These are phyloP conservation scores for Hypomyces perniciosus DNA, from an alignment of 2,329 filamentous ascomycete species.

Conservation along the genomic window DNA sequence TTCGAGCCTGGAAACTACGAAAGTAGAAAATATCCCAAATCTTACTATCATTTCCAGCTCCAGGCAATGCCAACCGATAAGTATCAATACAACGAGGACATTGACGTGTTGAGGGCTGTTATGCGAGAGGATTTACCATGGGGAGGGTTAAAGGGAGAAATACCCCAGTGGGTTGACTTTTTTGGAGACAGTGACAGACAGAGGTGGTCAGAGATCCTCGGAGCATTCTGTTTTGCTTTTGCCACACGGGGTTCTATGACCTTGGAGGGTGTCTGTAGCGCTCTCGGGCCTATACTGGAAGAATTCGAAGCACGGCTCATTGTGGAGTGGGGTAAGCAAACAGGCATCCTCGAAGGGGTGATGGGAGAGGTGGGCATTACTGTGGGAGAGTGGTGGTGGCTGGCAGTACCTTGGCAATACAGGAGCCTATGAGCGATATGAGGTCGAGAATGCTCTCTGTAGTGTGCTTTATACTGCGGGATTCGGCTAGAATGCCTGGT, in stretches of 20 bases:
- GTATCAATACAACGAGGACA: constrained; percentile 52
- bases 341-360: constrained; percentile 44
- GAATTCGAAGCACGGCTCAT: constrained; percentile 56
- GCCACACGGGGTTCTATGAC: constrained; percentile 56
- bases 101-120: constrained; percentile 35
- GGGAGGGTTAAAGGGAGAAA: constrained; percentile 37
- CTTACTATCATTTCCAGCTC: constrained; percentile 59
- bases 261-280: constrained; percentile 45
- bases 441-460: not conserved
- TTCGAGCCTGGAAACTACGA: constrained; percentile 68
- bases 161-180: constrained; percentile 70
- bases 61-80: constrained; percentile 55
- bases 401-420: constrained; percentile 37
- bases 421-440: not conserved
- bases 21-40: constrained; percentile 60
- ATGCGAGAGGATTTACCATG: constrained; percentile 35
- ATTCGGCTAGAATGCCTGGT: no score
- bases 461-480: no score
- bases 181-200: constrained; percentile 52
- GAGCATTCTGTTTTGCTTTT: constrained; percentile 55
- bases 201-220: constrained; percentile 60
- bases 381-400: constrained; percentile 63
- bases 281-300: constrained; percentile 54
- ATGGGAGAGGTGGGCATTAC: constrained; percentile 36
- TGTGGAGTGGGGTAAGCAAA: constrained; percentile 50